Conservation (phyloP, 768 basidiomycete genomes). For the Mycena albidolilacea region DNA sequence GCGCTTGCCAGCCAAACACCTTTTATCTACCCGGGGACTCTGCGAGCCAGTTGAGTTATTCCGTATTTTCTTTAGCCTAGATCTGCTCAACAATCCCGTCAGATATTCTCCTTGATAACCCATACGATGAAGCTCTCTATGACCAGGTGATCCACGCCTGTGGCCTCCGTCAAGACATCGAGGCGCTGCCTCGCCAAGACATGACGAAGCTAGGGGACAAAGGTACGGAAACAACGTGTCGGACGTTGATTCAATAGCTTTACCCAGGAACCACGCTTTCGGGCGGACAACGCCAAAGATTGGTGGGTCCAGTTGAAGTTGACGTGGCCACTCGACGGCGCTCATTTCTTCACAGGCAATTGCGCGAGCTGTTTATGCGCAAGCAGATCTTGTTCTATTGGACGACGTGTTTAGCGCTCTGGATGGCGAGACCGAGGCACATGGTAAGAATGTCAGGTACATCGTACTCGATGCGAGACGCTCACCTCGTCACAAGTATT, state of each 20-base stretch:
- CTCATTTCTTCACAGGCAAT: constrained; percentile 21
- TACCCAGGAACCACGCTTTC: constrained; percentile 30
- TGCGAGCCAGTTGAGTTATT: constrained; percentile 25
- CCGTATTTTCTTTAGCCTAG: neutral
- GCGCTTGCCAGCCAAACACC: constrained; percentile 33
- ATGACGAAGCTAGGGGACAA: constrained; percentile 30
- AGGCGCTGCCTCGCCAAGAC: constrained; percentile 27
- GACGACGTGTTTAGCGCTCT: constrained; percentile 36
- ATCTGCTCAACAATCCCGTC: neutral
- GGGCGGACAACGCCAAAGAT: constrained; percentile 29
- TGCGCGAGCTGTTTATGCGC: constrained; percentile 34
- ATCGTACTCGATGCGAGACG: neutral
- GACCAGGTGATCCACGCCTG: constrained; percentile 33
- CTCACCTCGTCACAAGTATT: constrained; percentile 22
- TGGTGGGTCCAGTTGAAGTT: constrained; percentile 2
- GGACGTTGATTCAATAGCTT: neutral
- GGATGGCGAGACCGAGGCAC: constrained; percentile 33
- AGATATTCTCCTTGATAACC: constrained; percentile 34
- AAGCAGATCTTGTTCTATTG: constrained; percentile 29
- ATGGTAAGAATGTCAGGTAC: neutral
- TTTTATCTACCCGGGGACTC: constrained; percentile 32
- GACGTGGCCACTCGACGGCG: too few relatives aligned
- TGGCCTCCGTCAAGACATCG: constrained; percentile 28
- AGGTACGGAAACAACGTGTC: neutral
- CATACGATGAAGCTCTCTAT: constrained; percentile 23